Evolutionary conservation across 345 rosid species (phyloP), one percentile per base, ranked within the genome.

Genomic region (Schrenkiella parvula): DNA sequence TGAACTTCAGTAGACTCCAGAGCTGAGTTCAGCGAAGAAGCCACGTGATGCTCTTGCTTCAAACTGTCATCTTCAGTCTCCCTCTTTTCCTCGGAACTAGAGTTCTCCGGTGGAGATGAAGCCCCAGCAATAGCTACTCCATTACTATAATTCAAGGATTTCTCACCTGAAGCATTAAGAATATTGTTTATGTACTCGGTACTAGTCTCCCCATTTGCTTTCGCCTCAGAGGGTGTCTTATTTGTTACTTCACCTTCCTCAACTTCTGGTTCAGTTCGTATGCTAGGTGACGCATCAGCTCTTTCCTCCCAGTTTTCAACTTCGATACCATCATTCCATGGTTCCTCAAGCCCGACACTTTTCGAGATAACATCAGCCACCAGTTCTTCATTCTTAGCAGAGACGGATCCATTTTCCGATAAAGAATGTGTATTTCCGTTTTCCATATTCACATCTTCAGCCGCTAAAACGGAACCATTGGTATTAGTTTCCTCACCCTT

Each of bases 401-500:
- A 31, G 31, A 1, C 17, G 0, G 1, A 8, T 32, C 80, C 77
- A 60, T 66, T 66, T 31, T 37, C 70, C 18, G 17, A 32, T 26
- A 32, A 1, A 1, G 74, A 66, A 60, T 37, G 46, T 1, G 60
- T 8, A 31, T 18, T 54, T 64, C 66, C 66, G 4, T 76, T 55
- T 44, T 48, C 70, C 54, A 68, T 63, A 47, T 39, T 65, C 48
- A 12, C 59, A 57, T 69, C 76, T 13, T 42, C 80, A 52, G 12
- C 48, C 18, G 41, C 79, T 67, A 31, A 29, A 54, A 0, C 3
- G 38, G 85, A 84, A 72, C 87, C 84, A 46, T 84, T 88, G 58
- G 84, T 79, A 17, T 74, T 83, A 61, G 78, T 77, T 64, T 60
- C 76, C 63, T 81, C 87, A 23, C 52, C 44, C n/a, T 48, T 68